Conservation (phyloP, 805 yeast species). For the Peterozyma toletana region DNA sequence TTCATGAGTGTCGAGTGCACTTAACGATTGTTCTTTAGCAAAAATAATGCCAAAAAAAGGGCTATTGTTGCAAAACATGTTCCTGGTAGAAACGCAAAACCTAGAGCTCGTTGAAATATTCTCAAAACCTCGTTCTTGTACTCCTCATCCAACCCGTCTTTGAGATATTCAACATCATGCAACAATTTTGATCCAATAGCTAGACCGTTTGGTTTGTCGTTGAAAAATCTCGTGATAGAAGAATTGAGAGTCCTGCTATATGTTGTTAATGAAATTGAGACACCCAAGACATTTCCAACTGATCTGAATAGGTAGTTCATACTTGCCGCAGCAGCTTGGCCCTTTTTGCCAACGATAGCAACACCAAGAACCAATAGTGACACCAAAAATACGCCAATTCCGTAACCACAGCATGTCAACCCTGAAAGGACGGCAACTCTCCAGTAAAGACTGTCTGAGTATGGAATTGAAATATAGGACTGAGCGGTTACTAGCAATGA, state of each 20-base stretch:
- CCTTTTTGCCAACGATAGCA: constrained; percentile 32
- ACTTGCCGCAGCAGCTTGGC: constrained; percentile 42
- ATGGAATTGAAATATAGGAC: constrained; percentile 9
- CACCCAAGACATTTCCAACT: constrained; percentile 38
- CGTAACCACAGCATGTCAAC: constrained; percentile 24
- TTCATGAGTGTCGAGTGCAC: too few relatives aligned
- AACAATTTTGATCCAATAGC: constrained; percentile 14
- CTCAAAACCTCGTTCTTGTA: constrained; percentile 20
- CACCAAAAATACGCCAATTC: constrained; percentile 34
- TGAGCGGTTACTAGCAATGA: neutral
- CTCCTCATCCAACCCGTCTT: constrained; percentile 19
- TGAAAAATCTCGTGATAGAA: constrained; percentile 22
- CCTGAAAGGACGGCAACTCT: constrained; percentile 22
- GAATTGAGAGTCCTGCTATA: constrained; percentile 24
- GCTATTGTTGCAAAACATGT: too few relatives aligned
- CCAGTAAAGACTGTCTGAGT: constrained; percentile 15
- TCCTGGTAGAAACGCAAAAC: constrained; percentile 9
- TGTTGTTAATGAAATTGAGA: constrained; percentile 30
- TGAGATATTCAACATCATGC: constrained; percentile 18
- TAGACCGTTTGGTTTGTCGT: constrained; percentile 16
- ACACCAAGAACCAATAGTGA: constrained; percentile 33
- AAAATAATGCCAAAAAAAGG: too few relatives aligned
- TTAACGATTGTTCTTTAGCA: too few relatives aligned
- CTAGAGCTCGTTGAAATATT: constrained; percentile 18
- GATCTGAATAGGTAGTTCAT: constrained; percentile 43